Evolutionary conservation across 495 filamentous ascomycete species (phyloP).

Genomic region (Pyronema domesticum): DNA sequence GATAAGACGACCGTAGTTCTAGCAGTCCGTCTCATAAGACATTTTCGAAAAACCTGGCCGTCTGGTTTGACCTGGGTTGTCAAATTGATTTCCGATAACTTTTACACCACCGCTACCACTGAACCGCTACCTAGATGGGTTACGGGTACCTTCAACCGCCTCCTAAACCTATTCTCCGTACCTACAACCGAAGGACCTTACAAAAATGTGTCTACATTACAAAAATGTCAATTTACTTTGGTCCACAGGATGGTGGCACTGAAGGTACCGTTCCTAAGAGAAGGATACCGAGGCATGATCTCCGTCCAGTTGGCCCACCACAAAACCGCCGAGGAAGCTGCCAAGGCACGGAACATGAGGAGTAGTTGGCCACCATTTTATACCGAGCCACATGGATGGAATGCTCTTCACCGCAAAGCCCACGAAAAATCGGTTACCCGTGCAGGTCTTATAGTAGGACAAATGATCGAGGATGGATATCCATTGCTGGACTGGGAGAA

Average conservation of each 20-base stretch:
- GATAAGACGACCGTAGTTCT: slow-evolving; percentile 26
- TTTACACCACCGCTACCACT: slow-evolving; percentile 1
- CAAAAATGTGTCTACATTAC: slow-evolving; percentile 31
- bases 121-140: slow-evolving; percentile 2
- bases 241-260: slow-evolving; percentile 43
- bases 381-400: slow-evolving; percentile 36
- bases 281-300: slow-evolving; percentile 45
- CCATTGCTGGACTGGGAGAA: slow-evolving; percentile 37
- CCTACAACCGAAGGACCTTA: slow-evolving; percentile 35
- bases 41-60: slow-evolving; percentile 41
- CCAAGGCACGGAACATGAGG: slow-evolving; percentile 41
- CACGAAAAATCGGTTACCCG: slow-evolving; percentile 28
- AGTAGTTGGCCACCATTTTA: slow-evolving; percentile 59
- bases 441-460: slow-evolving; percentile 36
- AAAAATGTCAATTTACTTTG: slow-evolving; percentile 46
- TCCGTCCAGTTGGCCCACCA: slow-evolving; percentile 44
- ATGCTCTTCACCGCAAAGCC: slow-evolving; percentile 3
- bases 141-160: slow-evolving; percentile 29
- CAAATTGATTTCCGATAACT: slow-evolving; percentile 6
- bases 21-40: slow-evolving; percentile 38
- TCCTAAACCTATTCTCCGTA: slow-evolving; percentile 39
- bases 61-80: slow-evolving; percentile 23
- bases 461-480: slow-evolving; percentile 51
- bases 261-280: slow-evolving; percentile 36
- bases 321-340: slow-evolving; percentile 41